A percentile compares a stretch with the other conserved stretches of the same genome.
Evolutionary conservation across 805 yeast genomes (phyloP).

Genomic region (Saccharomycopsis lassenensis): DNA sequence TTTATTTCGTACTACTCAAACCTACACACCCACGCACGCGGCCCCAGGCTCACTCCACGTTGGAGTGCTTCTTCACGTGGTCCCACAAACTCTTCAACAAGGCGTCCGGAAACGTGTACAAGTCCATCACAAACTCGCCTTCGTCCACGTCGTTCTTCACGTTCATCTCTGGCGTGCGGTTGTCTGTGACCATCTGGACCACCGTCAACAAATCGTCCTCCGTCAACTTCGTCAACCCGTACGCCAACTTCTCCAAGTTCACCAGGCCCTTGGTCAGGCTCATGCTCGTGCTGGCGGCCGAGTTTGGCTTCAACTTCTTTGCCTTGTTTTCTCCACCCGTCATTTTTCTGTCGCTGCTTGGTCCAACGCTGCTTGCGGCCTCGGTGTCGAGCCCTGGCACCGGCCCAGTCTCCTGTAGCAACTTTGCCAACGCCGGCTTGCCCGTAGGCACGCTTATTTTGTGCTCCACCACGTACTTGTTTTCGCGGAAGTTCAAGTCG

Average conservation of each 20-base stretch:
- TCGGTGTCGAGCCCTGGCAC: conserved; percentile 52
- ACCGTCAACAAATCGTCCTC: conserved; percentile 92
- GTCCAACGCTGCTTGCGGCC: conserved; percentile 12
- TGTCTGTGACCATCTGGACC: conserved; percentile 96
- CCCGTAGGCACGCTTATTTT: conserved; percentile 62
- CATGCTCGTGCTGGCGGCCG: conserved; percentile 1
- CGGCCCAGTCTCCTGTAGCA: conserved; percentile 73
- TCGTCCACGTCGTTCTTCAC: conserved; percentile 91
- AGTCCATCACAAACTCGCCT: conserved; percentile 95
- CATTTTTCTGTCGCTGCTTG: conserved; percentile 27
- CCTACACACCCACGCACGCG: too few relatives aligned
- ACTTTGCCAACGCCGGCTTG: conserved; percentile 60
- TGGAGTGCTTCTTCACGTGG: conserved; percentile 64
- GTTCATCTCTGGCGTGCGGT: conserved; percentile 89
- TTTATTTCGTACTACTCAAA: too few relatives aligned
- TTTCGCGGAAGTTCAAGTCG: conserved; percentile 77
- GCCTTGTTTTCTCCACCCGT: conserved; percentile 24
- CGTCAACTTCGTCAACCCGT: conserved; percentile 72
- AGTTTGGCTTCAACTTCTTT: conserved; percentile 18
- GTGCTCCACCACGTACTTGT: conserved; percentile 70
- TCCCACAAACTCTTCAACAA: conserved; percentile 91
- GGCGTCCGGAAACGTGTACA: conserved; percentile 85
- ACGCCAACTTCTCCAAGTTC: conserved; percentile 85
- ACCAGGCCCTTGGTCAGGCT: conserved; percentile 56
- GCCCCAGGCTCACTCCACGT: conserved; percentile 21